Evolutionary conservation across 306 rosid species (phyloP).

Genomic region (Fragaria iinumae): DNA sequence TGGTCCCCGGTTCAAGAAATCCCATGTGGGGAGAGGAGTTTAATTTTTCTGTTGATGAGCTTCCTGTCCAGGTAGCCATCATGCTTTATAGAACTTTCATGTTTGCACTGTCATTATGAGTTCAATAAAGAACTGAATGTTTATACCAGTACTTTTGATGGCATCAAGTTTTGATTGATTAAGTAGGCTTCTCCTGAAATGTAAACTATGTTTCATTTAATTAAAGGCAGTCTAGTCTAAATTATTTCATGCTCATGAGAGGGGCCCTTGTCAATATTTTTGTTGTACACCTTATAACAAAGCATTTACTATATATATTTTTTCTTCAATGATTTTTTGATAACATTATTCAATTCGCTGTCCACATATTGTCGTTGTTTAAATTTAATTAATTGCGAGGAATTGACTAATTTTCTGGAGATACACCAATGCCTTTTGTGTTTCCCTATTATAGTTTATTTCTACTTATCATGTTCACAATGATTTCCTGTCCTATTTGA

Average conservation of each 20-base stretch:
- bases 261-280: background rate
- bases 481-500: background rate
- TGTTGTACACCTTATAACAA: background rate
- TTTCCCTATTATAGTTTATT: background rate
- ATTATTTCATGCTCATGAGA: background rate
- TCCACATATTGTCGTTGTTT: background rate
- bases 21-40: constrained; percentile 99
- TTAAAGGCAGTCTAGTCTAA: background rate
- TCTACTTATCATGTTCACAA: background rate
- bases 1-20: constrained; percentile 99
- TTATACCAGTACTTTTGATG: background rate
- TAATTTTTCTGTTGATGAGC: constrained; percentile 90
- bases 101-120: background rate
- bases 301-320: background rate
- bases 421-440: background rate
- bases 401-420: background rate
- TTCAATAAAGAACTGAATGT: background rate
- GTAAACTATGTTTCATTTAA: background rate
- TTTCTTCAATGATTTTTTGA: background rate
- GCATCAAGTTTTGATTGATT: background rate
- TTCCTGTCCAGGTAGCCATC: constrained; percentile 80
- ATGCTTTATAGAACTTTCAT: background rate
- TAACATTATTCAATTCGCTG: background rate
- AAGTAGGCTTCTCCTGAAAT: background rate
- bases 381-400: background rate